Evolutionary conservation across 179 eudicot species (phyloP), one percentile per base, ranked within the genome.

Genomic region (Vitellaria paradoxa): DNA sequence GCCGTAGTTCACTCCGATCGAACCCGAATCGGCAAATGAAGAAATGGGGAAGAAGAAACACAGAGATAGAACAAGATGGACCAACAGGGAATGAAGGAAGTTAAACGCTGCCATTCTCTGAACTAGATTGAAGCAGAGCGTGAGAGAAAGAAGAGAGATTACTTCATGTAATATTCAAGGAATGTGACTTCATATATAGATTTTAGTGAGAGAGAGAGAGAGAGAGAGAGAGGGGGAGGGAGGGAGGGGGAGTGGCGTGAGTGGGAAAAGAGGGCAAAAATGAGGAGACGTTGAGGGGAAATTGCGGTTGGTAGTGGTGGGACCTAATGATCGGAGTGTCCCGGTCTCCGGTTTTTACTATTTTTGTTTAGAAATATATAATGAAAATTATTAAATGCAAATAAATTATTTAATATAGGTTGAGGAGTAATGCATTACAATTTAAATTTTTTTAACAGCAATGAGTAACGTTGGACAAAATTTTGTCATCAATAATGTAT

Each of bases 1-100:
- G 47, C 98, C 98, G 56, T 93, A 94, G 89, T 93, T 91, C 10
- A 94, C 73, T 12, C 93, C 97, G 23, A 94, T 69, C 8, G 79
- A 65, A 45, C 92, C 97, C 20, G 83, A n/a, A 42, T 71, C 84
- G 78, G 73, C 42, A 37, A 66, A 12, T 3, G 72, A 11, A 17
- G 42, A 6, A 26, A 5, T 9, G 67, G 50, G 69, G 49, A 77
- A 5, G 12, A 72, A 9, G 66, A 30, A 30, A 30, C 37, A 30
- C 77, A 60, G 72, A 82, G 72, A 76, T 71, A 64, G 80, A 76
- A 20, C 0, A 37, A 77, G 23, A 47, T 80, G 55, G 72, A 83
- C 75, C 20, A 73, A 17, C 6, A 77, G n/a, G 15, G 77, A 56
- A 69, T 7, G 64, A 59, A 21, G 23, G 72, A 30, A 24, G 37